Evolutionary conservation across 495 filamentous ascomycete species (phyloP).

Genomic region (Aspergillus indologenus): DNA sequence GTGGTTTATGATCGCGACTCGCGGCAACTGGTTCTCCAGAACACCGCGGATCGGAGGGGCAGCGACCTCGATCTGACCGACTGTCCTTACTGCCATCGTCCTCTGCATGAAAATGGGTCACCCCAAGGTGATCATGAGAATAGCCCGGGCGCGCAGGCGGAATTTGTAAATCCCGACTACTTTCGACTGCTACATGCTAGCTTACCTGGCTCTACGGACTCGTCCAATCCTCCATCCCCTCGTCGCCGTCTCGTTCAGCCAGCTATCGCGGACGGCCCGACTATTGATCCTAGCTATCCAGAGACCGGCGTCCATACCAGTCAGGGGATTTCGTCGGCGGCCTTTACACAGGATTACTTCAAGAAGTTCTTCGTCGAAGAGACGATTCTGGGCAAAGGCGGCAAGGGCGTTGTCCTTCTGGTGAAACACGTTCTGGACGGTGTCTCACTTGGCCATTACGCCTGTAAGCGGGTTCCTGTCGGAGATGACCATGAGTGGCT

Average conservation of each 20-base stretch:
- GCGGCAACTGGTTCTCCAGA: constrained; percentile 76
- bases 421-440: constrained; percentile 88
- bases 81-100: constrained; percentile 86
- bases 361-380: constrained; percentile 88
- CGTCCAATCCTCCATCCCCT: constrained; percentile 49
- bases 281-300: constrained; percentile 40
- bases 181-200: constrained; percentile 84
- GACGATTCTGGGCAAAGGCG: constrained; percentile 78
- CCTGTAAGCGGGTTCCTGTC: constrained; percentile 95
- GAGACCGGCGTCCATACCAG: constrained; percentile 46
- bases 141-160: constrained; percentile 45
- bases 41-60: constrained; percentile 45
- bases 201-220: constrained; percentile 47
- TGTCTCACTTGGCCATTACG: constrained; percentile 83
- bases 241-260: constrained; percentile 51
- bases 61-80: constrained; percentile 53
- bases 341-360: constrained; percentile 91
- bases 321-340: constrained; percentile 73
- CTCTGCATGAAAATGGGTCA: constrained; percentile 53
- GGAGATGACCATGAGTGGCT: constrained; percentile 95
- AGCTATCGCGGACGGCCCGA: constrained; percentile 38
- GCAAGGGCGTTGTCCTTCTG: constrained; percentile 89
- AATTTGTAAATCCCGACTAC: constrained; percentile 85
- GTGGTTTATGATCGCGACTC: constrained; percentile 87
- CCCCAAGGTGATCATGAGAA: constrained; percentile 37